Evolutionary conservation across 2,329 filamentous ascomycete genomes (phyloP).

Genomic region (Talaromyces amestolkiae): DNA sequence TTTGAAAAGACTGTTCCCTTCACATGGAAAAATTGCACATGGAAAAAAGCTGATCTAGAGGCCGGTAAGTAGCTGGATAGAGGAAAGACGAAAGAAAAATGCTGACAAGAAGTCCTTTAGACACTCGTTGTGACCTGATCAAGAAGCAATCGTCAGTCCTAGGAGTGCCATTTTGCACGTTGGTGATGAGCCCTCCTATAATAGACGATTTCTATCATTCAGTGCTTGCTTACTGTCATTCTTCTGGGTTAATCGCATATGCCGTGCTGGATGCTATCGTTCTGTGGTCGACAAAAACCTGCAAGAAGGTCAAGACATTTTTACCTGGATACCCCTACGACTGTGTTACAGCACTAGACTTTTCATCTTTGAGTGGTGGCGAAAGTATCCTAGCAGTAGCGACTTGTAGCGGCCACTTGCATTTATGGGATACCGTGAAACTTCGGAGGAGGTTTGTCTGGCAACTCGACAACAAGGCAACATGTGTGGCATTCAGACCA

Average conservation of each 20-base stretch:
- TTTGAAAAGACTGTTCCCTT: conserved; percentile 35
- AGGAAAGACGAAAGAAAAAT: not conserved
- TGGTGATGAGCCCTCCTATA: conserved; percentile 73
- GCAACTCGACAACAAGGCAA: conserved; percentile 68
- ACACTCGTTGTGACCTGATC: not conserved
- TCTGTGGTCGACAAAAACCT: conserved; percentile 77
- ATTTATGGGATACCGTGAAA: conserved; percentile 70
- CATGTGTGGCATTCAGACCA: conserved; percentile 80
- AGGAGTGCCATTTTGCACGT: conserved; percentile 69
- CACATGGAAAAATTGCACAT: conserved; percentile 41
- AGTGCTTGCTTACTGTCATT: conserved; percentile 77
- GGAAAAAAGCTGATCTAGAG: conserved; percentile 32
- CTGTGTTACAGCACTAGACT: conserved; percentile 79
- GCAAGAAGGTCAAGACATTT: conserved; percentile 61
- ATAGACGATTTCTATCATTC: conserved; percentile 97
- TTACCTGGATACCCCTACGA: conserved; percentile 42
- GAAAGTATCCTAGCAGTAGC: conserved; percentile 83
- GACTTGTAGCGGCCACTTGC: conserved; percentile 71
- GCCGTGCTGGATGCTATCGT: conserved; percentile 78
- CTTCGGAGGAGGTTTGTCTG: conserved; percentile 70
- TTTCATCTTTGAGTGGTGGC: conserved; percentile 74
- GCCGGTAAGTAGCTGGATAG: conserved; percentile 32
- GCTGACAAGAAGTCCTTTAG: not conserved
- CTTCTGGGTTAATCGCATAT: conserved; percentile 74
- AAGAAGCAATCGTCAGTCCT: not conserved